Evolutionary conservation across 108 stramenopile genomes (phyloP), one percentile per base, ranked within the genome.

Genomic region (Cylindrotheca closterium): DNA sequence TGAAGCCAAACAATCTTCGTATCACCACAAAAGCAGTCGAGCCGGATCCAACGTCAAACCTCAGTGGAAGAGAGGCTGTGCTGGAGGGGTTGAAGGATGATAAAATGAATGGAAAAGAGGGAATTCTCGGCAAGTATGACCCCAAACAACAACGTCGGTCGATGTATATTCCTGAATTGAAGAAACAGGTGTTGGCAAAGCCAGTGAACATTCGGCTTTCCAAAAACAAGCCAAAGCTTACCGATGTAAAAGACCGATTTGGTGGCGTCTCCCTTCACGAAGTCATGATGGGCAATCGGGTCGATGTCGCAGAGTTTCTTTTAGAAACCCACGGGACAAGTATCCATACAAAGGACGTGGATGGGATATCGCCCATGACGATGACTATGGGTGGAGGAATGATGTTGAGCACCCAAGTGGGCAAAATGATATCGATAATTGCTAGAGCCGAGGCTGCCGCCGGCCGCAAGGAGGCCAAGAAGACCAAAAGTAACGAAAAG

Each of bases 251-350:
- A 60, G 65, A 69, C 57, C 74, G 79, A 19, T 8, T 75, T 7
- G 70, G 70, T 7, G 30, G 17, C 5, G 49, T 75, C 0, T 60
- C 65, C 5, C 53, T 79, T 29, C 70, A 71, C 24, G 79, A 79
- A 45, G 51, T 73, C 1, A 32, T 58, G 19, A 75, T 75, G 65
- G 29, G 34, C 51, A 29, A 68, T 15, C 29, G 60, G 26, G 62
- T 46, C 23, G 79, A 79, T 51, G 74, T 71, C 8, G 79, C 74
- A n/a, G 31, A 67, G 28, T 75, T 79, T 57, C 50, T 79, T 18
- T 55, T 71, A 12, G 47, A 65, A 23, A 42, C 7, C 7, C 37
- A 42, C 15, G 15, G 15, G 15, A 42, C 37, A 42, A 10, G 10
- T 15, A 42, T 42, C 15, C 67, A 66, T 18, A 48, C 53, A 18